Evolutionary conservation across 176 grass and related monocot genomes (phyloP).

Genomic region (Oryza meyeriana): DNA sequence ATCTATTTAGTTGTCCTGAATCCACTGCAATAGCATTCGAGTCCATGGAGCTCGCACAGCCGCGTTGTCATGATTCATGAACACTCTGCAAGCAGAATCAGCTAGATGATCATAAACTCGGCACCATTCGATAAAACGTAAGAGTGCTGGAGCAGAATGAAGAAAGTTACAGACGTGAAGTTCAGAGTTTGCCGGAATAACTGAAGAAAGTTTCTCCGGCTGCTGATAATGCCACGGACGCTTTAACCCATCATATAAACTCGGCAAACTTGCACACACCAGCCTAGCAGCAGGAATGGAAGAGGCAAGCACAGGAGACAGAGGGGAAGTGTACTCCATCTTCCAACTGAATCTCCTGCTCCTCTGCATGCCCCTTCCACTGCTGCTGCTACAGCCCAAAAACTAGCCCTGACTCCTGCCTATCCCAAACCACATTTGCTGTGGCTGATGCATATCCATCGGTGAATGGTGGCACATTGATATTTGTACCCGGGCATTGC

Average conservation of each 20-base stretch:
- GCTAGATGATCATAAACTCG: background rate
- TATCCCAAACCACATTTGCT: background rate
- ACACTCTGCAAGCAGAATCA: background rate
- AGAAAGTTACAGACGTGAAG: background rate
- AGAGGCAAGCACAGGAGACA: slow-evolving; percentile 66
- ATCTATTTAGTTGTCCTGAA: background rate
- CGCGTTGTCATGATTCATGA: background rate
- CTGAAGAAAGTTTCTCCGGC: background rate
- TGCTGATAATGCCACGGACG: background rate
- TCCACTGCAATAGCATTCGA: background rate
- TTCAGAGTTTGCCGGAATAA: background rate
- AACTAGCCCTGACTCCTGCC: background rate
- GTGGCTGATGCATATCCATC: background rate
- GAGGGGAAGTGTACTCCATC: background rate
- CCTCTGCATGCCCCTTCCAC: slow-evolving; percentile 99
- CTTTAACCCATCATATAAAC: background rate
- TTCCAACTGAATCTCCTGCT: slow-evolving; percentile 28
- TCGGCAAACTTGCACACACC: background rate
- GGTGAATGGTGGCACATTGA: too few species aligned
- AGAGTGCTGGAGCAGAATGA: background rate
- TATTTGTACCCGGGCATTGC: slow-evolving; percentile 40
- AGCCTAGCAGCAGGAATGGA: slow-evolving; percentile 62
- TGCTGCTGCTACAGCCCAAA: slow-evolving; percentile 47
- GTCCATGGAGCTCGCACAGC: background rate
- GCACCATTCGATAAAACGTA: background rate